These are phyloP conservation scores for Bonia amplexicaulis DNA, from an alignment of 176 grass and related monocot genomes.

Conservation along the genomic window DNA sequence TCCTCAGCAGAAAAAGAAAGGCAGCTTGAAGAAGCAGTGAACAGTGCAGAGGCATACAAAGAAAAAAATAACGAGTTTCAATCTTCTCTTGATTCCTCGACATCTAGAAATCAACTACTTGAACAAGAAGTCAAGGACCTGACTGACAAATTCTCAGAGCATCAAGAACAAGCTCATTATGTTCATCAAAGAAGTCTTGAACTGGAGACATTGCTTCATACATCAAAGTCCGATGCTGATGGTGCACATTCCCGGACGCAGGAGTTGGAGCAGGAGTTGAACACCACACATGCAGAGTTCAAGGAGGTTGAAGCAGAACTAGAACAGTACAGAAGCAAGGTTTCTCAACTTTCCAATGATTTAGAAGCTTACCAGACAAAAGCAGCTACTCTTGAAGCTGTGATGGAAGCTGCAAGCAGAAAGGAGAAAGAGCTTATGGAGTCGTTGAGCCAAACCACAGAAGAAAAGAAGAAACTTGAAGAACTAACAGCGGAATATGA, in stretches of 20 bases:
- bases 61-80: conserved; percentile 62
- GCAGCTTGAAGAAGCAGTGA: conserved; percentile 35
- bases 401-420: conserved; percentile 39
- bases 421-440: conserved; percentile 71
- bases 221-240: conserved; percentile 54
- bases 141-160: conserved; percentile 55
- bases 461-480: conserved; percentile 73
- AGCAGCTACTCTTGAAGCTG: conserved; percentile 58
- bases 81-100: conserved; percentile 44
- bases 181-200: conserved; percentile 58
- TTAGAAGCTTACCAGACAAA: conserved; percentile 56
- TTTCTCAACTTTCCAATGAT: conserved; percentile 44
- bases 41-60: conserved; percentile 47
- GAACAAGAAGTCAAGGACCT: conserved; percentile 73
- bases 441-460: conserved; percentile 41
- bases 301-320: conserved; percentile 42
- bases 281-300: conserved; percentile 33
- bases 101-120: conserved; percentile 51
- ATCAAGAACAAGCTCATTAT: conserved; percentile 57
- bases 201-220: conserved; percentile 61
- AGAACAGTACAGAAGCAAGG: conserved; percentile 41
- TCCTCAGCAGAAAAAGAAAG: conserved; percentile 44
- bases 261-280: conserved; percentile 51
- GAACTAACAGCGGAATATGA: conserved; percentile 32
- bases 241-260: conserved; percentile 42